Evolutionary conservation across 2,329 filamentous ascomycete species (phyloP).

Genomic region (Penicillium sp.): DNA sequence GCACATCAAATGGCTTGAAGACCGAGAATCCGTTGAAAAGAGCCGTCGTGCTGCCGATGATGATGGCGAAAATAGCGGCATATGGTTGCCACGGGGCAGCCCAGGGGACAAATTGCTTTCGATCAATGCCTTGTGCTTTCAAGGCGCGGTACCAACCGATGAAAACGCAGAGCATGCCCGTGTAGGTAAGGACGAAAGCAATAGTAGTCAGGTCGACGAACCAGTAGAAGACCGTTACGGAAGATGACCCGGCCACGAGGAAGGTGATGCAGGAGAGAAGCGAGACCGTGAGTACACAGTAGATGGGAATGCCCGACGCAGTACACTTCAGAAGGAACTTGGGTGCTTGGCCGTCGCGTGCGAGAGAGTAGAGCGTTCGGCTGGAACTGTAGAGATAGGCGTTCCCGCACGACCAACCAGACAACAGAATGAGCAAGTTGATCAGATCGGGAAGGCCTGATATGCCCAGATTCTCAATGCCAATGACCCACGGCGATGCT

Average conservation of each 20-base stretch:
- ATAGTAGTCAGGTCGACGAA: conserved; percentile 59
- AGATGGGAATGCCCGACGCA: conserved; percentile 64
- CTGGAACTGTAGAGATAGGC: conserved; percentile 59
- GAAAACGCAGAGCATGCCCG: conserved; percentile 66
- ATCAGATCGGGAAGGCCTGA: conserved; percentile 66
- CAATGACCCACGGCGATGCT: conserved; percentile 70
- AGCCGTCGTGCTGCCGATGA: conserved; percentile 54
- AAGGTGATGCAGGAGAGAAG: conserved; percentile 68
- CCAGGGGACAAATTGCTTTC: conserved; percentile 64
- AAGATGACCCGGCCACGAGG: conserved; percentile 62
- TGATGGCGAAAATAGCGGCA: conserved; percentile 62
- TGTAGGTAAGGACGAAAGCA: conserved; percentile 47
- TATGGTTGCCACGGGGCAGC: conserved; percentile 67
- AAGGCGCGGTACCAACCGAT: conserved; percentile 69
- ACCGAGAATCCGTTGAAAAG: conserved; percentile 63
- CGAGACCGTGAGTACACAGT: conserved; percentile 64
- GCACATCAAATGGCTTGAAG: conserved; percentile 42
- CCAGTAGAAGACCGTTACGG: conserved; percentile 68
- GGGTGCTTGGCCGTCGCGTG: conserved; percentile 52
- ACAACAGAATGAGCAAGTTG: conserved; percentile 71
- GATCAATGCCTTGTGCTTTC: conserved; percentile 64
- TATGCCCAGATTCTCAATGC: conserved; percentile 65
- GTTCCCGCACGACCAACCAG: conserved; percentile 68
- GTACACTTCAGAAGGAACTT: conserved; percentile 59
- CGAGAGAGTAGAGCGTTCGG: conserved; percentile 50